Conservation (phyloP, 768 basidiomycete species). For the Mycena filopes region DNA sequence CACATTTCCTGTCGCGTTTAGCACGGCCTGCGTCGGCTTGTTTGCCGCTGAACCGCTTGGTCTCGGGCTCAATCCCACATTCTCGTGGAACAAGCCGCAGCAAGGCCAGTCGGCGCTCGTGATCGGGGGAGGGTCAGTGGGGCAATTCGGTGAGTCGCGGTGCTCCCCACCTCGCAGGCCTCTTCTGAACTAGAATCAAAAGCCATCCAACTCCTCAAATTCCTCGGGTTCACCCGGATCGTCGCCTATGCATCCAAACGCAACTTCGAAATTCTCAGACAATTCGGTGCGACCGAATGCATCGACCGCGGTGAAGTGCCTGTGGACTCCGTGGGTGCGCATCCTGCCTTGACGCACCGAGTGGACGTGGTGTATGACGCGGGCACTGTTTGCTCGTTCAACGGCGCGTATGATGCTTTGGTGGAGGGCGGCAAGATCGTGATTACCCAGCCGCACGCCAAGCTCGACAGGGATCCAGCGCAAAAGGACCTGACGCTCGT, state of each 20-base stretch:
- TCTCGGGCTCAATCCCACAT: slow-evolving; percentile 28
- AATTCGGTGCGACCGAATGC: slow-evolving; percentile 46
- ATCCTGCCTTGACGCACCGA: not conserved
- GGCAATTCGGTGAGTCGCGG: slow-evolving; percentile 27
- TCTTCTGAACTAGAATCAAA: slow-evolving; percentile 27
- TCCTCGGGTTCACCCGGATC: slow-evolving; percentile 52
- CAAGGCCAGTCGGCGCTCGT: slow-evolving; percentile 31
- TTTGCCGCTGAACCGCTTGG: slow-evolving; percentile 29
- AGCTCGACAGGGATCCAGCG: not conserved
- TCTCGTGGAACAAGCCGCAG: slow-evolving; percentile 27
- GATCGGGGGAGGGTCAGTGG: slow-evolving; percentile 24
- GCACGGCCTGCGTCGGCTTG: slow-evolving; percentile 29
- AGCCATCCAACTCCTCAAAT: slow-evolving; percentile 52
- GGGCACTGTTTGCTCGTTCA: not conserved
- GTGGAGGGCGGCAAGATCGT: slow-evolving; percentile 1
- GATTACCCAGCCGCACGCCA: not conserved
- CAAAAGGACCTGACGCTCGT: not conserved
- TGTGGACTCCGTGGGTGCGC: not conserved
- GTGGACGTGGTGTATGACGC: slow-evolving; percentile 21
- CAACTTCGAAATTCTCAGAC: slow-evolving; percentile 46
- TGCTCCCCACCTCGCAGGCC: not conserved
- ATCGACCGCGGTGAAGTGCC: slow-evolving; percentile 35
- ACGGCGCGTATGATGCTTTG: slow-evolving; percentile 18
- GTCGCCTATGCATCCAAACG: slow-evolving; percentile 48
- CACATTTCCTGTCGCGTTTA: slow-evolving; percentile 27